Base-by-base conservation (phyloP, 345 rosid genomes). In the Geranium rotundifolium region DNA sequence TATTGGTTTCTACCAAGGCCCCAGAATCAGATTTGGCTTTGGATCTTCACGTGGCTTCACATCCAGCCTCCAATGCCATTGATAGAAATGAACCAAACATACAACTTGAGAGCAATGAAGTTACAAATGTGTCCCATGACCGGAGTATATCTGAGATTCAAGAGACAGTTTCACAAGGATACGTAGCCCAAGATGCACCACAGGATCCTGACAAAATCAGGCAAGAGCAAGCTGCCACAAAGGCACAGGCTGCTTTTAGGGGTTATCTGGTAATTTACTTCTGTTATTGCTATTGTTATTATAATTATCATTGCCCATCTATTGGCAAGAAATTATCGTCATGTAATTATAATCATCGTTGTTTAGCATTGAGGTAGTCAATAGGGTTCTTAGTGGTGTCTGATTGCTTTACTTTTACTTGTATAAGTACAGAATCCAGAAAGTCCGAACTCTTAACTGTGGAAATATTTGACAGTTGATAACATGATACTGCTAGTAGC, bases 231-330 rank as follows among this genome's bases (percentile, higher is more conserved):
- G 89, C 98, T 57, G 91, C 93, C n/a, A 89, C 82, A n/a, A 70
- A 76, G 65, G 84, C 78, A n/a, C 98, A 89, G 75, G 96, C 98
- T 76, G 88, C 88, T 64, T 92, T 92, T 77, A 82, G 95, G 81
- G 96, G 98, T 58, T 85, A 82, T 78, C 69, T 87, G 98, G 98
- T 91, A 91, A 73, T 70, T 30, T 66, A 73, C 64, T 58, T 20
- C 19, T 54, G 52, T 29, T n/a, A 29, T n/a, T n/a, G n/a, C n/a
- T n/a, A n/a, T n/a, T n/a, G n/a, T 31, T 14, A 17, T 39, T 31
- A 41, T 34, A 3, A 37, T 18, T 8, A 23, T n/a, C 16, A 58
- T 7, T 31, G 37, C 37, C 37, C 7, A 2, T 31, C 7, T 31
- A 2, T 2, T 7, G 37, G 7, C 4, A 31, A 2, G 37, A 3